Evolutionary conservation across 306 rosid species (phyloP).

Genomic region (Cucumis melo): DNA sequence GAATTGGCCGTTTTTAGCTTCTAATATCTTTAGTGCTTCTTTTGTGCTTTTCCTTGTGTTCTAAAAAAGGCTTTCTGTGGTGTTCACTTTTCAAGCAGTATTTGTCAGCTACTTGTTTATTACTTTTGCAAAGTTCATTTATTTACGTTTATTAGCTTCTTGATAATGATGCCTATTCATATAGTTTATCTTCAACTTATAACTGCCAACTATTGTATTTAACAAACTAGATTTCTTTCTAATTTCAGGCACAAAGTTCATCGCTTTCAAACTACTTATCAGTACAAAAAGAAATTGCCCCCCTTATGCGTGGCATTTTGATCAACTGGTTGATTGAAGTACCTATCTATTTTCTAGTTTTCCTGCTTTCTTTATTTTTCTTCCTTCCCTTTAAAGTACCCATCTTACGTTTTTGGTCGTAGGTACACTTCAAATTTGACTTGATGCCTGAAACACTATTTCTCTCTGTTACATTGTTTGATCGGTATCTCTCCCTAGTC

Average conservation of each 20-base stretch:
- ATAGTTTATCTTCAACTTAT: neutral
- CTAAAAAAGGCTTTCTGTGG: neutral
- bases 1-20: neutral
- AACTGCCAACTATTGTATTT: neutral
- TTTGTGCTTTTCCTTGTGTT: neutral
- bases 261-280: constrained; percentile 47
- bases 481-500: constrained; percentile 62
- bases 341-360: constrained; percentile 8
- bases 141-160: neutral
- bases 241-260: constrained; percentile 48
- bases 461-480: constrained; percentile 6
- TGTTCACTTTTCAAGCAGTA: neutral
- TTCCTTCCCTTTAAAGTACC: neutral
- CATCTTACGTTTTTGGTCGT: constrained; percentile 11
- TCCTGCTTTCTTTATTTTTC: neutral
- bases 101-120: neutral
- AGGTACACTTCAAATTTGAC: constrained; percentile 83
- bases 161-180: neutral
- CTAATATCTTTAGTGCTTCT: neutral
- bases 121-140: neutral
- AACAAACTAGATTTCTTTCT: neutral
- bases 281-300: constrained; percentile 50
- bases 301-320: constrained; percentile 74
- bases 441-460: constrained; percentile 81
- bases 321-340: constrained; percentile 92